Conservation (phyloP, 2,329 filamentous ascomycete genomes). For the Colletotrichum nymphaeae region DNA sequence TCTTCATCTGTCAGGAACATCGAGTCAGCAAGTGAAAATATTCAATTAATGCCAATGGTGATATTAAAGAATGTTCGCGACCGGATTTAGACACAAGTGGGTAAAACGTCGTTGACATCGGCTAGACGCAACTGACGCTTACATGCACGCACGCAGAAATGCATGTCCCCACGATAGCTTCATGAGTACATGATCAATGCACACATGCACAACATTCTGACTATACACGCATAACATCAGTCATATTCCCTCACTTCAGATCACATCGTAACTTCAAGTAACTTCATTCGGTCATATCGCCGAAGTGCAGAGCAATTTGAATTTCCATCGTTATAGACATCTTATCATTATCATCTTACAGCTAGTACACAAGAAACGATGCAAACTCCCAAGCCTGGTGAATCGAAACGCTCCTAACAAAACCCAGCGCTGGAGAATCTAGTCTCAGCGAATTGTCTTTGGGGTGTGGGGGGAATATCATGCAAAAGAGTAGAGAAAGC, state of each 20-base stretch:
- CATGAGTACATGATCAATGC: neutral
- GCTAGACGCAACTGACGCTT: neutral
- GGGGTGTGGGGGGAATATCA: neutral
- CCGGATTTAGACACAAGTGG: neutral
- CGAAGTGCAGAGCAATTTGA: neutral
- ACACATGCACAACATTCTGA: too few relatives aligned
- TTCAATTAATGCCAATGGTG: too few relatives aligned
- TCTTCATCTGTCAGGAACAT: too few relatives aligned
- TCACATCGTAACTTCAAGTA: neutral
- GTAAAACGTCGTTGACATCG: neutral
- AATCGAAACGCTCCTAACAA: neutral
- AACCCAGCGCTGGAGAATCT: neutral
- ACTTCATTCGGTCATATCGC: neutral
- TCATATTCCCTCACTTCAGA: neutral
- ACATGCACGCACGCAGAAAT: neutral
- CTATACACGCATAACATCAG: too few relatives aligned
- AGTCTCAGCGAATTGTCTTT: neutral
- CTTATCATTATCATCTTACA: constrained; percentile 17
- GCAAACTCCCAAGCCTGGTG: neutral
- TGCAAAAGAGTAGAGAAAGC: neutral
- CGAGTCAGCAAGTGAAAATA: too few relatives aligned
- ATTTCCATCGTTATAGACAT: constrained; percentile 12
- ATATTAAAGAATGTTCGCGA: neutral
- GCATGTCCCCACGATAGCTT: neutral
- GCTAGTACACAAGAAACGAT: neutral